A percentile compares a stretch with the other conserved stretches of the same genome.
These are phyloP conservation scores for Neofusicoccum kwambonambiense DNA, from an alignment of 2,329 filamentous ascomycete genomes.

Conservation along the genomic window DNA sequence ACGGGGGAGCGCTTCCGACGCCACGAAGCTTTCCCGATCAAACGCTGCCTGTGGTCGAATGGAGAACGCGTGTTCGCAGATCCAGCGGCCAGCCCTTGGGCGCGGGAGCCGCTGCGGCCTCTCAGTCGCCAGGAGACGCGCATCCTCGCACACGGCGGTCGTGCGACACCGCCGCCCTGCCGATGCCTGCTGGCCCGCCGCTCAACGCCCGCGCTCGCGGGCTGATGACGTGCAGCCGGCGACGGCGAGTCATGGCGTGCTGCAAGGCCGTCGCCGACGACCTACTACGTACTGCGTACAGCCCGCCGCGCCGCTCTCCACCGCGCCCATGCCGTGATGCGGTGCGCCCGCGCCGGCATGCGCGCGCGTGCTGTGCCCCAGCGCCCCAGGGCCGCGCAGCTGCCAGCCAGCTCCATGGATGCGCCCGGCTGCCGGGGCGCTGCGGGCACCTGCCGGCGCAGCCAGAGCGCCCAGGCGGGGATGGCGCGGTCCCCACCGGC, in stretches of 20 bases:
- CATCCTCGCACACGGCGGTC: too few species aligned
- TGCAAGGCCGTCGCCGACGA: background rate
- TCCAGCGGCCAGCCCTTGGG: background rate
- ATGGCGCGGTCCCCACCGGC: background rate
- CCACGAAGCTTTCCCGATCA: background rate
- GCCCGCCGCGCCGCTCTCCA: background rate
- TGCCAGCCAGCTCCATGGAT: background rate
- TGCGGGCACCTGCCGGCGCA: background rate
- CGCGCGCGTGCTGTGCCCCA: background rate
- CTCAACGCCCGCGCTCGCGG: background rate
- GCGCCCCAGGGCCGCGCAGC: too few species aligned
- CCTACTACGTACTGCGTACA: background rate
- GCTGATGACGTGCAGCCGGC: slow-evolving; percentile 9
- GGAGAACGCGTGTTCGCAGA: slow-evolving; percentile 12
- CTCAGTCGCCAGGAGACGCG: background rate
- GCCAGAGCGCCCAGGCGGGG: too few species aligned
- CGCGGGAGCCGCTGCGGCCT: background rate
- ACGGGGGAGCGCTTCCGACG: slow-evolving; percentile 10
- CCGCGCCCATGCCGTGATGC: background rate
- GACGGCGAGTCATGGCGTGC: background rate
- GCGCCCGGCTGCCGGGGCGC: background rate
- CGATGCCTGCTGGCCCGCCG: too few species aligned
- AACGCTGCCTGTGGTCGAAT: background rate
- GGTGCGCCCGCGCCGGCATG: background rate
- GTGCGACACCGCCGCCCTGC: background rate